A percentile compares a stretch with the other conserved stretches of the same genome.
Conservation (phyloP, 441 rosid genomes). For the Euphorbia schlechtendalii region DNA sequence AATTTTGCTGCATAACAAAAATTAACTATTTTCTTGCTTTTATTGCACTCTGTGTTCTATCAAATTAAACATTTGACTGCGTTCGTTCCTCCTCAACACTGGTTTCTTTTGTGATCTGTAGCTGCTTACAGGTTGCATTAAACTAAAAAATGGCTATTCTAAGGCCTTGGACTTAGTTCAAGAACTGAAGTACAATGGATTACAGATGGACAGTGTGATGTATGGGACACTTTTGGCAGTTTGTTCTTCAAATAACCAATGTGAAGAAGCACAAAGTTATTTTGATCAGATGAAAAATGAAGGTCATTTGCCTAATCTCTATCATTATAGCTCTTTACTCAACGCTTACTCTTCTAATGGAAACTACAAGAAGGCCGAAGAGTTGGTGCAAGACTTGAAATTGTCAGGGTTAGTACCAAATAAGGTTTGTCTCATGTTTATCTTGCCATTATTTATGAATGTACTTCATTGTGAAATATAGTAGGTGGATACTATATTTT, state of each 20-base stretch:
- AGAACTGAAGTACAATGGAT: slow-evolving; percentile 49
- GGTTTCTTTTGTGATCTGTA: slow-evolving; percentile 31
- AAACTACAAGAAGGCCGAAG: slow-evolving; percentile 68
- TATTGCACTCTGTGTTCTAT: not conserved
- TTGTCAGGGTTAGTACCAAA: slow-evolving; percentile 72
- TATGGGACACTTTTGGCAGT: slow-evolving; percentile 81
- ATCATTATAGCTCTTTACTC: slow-evolving; percentile 80
- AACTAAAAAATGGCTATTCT: slow-evolving; percentile 54
- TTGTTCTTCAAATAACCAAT: slow-evolving; percentile 74
- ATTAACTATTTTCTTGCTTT: too few relatives aligned
- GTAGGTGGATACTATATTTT: not conserved
- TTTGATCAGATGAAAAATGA: slow-evolving; percentile 73
- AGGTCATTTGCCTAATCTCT: slow-evolving; percentile 62
- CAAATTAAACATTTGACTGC: not conserved
- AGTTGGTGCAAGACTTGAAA: slow-evolving; percentile 68
- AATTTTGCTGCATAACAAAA: too few relatives aligned
- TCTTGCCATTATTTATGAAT: slow-evolving; percentile 11
- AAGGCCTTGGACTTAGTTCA: slow-evolving; percentile 65
- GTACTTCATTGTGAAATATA: not conserved
- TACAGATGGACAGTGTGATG: slow-evolving; percentile 71
- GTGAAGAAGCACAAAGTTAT: slow-evolving; percentile 65
- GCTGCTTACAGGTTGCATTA: slow-evolving; percentile 88
- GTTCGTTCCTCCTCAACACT: slow-evolving; percentile 15
- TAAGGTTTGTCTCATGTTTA: slow-evolving; percentile 52
- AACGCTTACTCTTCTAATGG: slow-evolving; percentile 76